A percentile compares a stretch with the other conserved stretches of the same genome.
Evolutionary conservation across 371 early-diverging fungal genomes (phyloP).

Genomic region (Apophysomyces elegans): DNA sequence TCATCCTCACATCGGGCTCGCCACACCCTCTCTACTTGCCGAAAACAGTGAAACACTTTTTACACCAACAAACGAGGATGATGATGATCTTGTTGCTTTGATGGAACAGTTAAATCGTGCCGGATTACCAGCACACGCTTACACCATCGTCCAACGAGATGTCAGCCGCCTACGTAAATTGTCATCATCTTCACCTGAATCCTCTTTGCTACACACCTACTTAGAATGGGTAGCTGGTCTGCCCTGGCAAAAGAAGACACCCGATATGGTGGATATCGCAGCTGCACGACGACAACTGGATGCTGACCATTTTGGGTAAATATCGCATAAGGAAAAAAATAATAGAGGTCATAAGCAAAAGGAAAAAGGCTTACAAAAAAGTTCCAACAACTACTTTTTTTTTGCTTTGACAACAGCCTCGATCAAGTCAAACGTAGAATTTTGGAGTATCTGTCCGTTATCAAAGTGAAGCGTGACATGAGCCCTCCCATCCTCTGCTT

Average conservation of each 20-base stretch:
- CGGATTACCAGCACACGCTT: constrained; percentile 67
- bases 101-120: constrained; percentile 56
- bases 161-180: constrained; percentile 74
- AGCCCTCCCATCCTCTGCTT: constrained; percentile 82
- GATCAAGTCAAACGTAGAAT: constrained; percentile 84
- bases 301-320: constrained; percentile 78
- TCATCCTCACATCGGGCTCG: constrained; percentile 5
- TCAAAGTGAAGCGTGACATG: constrained; percentile 71
- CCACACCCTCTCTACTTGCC: background rate
- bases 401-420: constrained; percentile 37
- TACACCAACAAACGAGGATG: constrained; percentile 37
- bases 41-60: constrained; percentile 4
- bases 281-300: constrained; percentile 69
- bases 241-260: constrained; percentile 70
- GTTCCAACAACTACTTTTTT: background rate
- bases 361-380: too few species aligned
- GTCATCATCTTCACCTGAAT: constrained; percentile 76
- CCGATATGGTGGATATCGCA: constrained; percentile 66
- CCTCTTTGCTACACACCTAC: constrained; percentile 77
- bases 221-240: constrained; percentile 78
- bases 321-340: background rate
- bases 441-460: constrained; percentile 81
- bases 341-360: background rate
- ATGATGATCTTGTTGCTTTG: constrained; percentile 69
- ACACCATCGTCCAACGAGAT: constrained; percentile 68